Evolutionary conservation across 306 rosid species (phyloP), one percentile per base, ranked within the genome.

Genomic region (Rosa chinensis): DNA sequence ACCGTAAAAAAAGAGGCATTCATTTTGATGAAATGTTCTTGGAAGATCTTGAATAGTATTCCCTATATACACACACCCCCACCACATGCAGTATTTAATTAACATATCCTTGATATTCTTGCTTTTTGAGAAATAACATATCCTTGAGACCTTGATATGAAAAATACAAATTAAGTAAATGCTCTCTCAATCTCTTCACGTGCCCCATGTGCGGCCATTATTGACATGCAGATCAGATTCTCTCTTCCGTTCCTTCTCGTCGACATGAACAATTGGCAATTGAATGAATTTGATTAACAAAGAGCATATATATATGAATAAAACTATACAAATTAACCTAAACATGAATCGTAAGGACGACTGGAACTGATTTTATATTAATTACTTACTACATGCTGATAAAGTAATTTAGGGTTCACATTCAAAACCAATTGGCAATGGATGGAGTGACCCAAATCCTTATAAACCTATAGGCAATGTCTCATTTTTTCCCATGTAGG

Each of bases 201-300:
- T 66, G 48, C 28, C 71, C 71, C 48, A 66, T 66, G 71, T 39
- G 71, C 28, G 28, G 28, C n/a, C 11, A 66, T 18, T 40, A 66
- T 66, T 63, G 42, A 17, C 37, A 70, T 61, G 74, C 35, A 70
- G 53, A 67, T 70, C 72, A 40, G 80, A 49, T 70, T 43, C 75
- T 10, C 55, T 75, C 10, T 28, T 62, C 17, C 52, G 84, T 80
- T 13, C 76, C 78, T 81, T 66, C 71, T 64, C 63, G 66, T 10
- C 66, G 66, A 25, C 13, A 61, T 11, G 39, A 82, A 67, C 91
- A 91, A 77, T 79, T 78, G 61, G 68, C 23, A 83, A 76, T 40
- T 9, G 55, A n/a, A 47, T 48, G 35, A 8, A n/a, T 25, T 10
- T 9, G 67, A 25, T 28, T 28, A 62, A 62, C 67, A 62, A 62